phyloP scores from a whole-genome alignment of 163 green algal species.

The Smithsoniella earleae region DNA sequence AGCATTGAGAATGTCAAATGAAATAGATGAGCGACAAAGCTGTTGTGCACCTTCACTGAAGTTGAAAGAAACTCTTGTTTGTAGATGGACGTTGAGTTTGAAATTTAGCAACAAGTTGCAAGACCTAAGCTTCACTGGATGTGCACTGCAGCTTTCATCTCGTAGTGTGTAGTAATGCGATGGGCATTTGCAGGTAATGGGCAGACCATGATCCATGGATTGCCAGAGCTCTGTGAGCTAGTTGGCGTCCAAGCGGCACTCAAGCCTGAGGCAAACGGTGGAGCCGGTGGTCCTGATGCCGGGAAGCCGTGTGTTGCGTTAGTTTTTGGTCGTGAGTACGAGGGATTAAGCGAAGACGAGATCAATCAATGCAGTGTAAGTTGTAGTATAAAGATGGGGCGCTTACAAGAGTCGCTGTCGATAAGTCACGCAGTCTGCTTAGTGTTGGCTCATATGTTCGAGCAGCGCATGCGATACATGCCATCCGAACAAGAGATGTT shows the following conservation, averaged over 20 bases:
- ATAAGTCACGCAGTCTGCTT: background rate
- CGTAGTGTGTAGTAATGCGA: background rate
- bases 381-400: background rate
- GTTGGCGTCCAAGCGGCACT: background rate
- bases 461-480: too few relatives aligned
- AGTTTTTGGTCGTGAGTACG: background rate
- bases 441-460: background rate
- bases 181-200: background rate
- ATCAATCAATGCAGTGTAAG: background rate
- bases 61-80: too few relatives aligned
- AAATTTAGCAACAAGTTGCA: too few relatives aligned
- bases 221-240: background rate
- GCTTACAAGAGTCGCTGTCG: background rate
- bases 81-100: background rate
- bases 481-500: too few relatives aligned
- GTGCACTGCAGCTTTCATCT: background rate
- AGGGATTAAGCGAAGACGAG: background rate
- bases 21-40: too few relatives aligned
- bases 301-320: background rate
- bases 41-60: too few relatives aligned
- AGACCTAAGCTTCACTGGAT: background rate
- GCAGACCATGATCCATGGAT: background rate
- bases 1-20: background rate
- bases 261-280: background rate
- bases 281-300: background rate